Evolutionary conservation across 495 filamentous ascomycete species (phyloP).

Genomic region (Podospora australis): DNA sequence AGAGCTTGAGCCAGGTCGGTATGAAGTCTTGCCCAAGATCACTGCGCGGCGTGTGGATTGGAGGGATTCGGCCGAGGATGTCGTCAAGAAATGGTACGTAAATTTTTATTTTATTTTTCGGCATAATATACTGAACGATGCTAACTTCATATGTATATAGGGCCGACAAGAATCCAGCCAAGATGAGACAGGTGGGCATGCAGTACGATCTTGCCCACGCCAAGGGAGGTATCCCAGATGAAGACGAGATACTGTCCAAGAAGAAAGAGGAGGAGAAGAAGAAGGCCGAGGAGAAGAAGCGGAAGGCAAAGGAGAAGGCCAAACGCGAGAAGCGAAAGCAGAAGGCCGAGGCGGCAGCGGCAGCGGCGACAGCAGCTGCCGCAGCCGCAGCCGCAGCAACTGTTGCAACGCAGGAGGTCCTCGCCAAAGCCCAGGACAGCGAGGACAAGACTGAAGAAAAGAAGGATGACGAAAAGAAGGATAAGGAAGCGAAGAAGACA

Average conservation of each 20-base stretch:
- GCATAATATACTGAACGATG: background rate
- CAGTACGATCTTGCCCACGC: slow-evolving; percentile 81
- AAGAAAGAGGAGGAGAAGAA: slow-evolving; percentile 39
- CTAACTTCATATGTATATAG: background rate
- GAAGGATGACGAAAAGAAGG: background rate
- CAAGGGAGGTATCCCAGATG: slow-evolving; percentile 61
- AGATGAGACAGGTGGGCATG: slow-evolving; percentile 73
- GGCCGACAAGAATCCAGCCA: slow-evolving; percentile 61
- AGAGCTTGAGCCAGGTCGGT: slow-evolving; percentile 73
- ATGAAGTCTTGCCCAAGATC: slow-evolving; percentile 73
- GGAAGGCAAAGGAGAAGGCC: slow-evolving; percentile 24
- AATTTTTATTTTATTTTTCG: background rate
- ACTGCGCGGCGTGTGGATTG: slow-evolving; percentile 54
- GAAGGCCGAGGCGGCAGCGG: slow-evolving; percentile 23
- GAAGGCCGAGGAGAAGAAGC: slow-evolving; percentile 26
- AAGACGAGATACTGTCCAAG: slow-evolving; percentile 45
- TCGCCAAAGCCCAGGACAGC: background rate
- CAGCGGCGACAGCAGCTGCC: slow-evolving; percentile 17
- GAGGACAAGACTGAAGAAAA: background rate
- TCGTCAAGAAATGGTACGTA: slow-evolving; percentile 48
- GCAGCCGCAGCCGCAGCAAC: slow-evolving; percentile 18
- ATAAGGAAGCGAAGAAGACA: background rate
- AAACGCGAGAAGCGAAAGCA: slow-evolving; percentile 14
- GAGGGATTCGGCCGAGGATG: slow-evolving; percentile 55
- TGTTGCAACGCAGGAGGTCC: background rate